Percentiles rank a stretch among this genome's conserved stretches.
phyloP scores from a whole-genome alignment of 352 stramenopile genomes.

The Phytopythium sindhum region DNA sequence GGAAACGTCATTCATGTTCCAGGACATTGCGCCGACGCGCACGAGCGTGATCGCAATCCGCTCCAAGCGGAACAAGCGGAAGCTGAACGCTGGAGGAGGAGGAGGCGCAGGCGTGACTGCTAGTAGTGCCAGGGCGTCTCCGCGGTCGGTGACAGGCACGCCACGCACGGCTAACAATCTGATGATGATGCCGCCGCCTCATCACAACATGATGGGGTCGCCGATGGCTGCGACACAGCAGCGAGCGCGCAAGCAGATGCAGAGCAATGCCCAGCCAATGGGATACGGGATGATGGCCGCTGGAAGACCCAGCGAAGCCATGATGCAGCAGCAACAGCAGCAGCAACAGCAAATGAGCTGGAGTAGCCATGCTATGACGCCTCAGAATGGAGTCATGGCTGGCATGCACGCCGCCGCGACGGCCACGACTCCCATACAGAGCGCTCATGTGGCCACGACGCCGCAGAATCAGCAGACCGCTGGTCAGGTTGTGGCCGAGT shows the following conservation, averaged over 20 bases:
- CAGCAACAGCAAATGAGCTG: slow-evolving; percentile 36
- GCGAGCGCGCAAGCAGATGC: slow-evolving; percentile 8
- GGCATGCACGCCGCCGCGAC: slow-evolving; percentile 11
- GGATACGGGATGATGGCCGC: slow-evolving; percentile 4
- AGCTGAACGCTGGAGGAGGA: slow-evolving; percentile 34
- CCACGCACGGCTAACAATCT: slow-evolving; percentile 25
- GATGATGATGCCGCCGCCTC: slow-evolving; percentile 21
- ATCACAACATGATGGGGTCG: slow-evolving; percentile 13
- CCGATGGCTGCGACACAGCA: slow-evolving; percentile 21
- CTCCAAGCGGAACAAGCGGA: slow-evolving; percentile 94
- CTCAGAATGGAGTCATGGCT: slow-evolving; percentile 13
- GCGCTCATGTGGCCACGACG: slow-evolving; percentile 10
- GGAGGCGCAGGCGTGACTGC: slow-evolving; percentile 10
- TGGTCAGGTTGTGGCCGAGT: slow-evolving; percentile 44
- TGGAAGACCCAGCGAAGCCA: background rate
- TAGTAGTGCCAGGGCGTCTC: slow-evolving; percentile 27
- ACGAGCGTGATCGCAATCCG: slow-evolving; percentile 91
- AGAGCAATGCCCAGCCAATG: background rate
- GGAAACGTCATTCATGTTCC: slow-evolving; percentile 78
- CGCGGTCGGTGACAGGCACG: slow-evolving; percentile 33
- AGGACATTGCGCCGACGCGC: slow-evolving; percentile 87
- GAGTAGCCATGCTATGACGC: slow-evolving; percentile 47
- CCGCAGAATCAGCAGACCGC: slow-evolving; percentile 21
- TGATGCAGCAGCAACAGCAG: slow-evolving; percentile 19
- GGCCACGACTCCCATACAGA: slow-evolving; percentile 17